Evolutionary conservation across 805 yeast species (phyloP).

Genomic region (Naumovozyma castellii): DNA sequence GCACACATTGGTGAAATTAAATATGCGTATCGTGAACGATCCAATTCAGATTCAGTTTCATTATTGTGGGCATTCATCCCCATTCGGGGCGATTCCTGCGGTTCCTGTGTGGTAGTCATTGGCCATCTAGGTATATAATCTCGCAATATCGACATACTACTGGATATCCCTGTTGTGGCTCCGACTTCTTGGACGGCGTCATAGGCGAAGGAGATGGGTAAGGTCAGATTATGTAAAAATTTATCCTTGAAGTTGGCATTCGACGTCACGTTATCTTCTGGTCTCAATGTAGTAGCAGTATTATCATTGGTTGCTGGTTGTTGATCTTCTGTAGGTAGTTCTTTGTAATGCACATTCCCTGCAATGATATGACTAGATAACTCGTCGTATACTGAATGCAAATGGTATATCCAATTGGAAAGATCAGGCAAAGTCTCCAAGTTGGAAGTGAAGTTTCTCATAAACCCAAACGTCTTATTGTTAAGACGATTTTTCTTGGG

Average conservation of each 20-base stretch:
- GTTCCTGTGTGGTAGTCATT: not conserved
- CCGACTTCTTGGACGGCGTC: constrained; percentile 31
- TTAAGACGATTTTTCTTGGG: constrained; percentile 4
- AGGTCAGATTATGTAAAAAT: constrained; percentile 23
- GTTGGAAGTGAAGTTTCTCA: constrained; percentile 20
- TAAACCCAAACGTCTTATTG: constrained; percentile 21
- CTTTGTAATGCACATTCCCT: constrained; percentile 23
- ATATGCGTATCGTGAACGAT: constrained; percentile 20
- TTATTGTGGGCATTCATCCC: not conserved
- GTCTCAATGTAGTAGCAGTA: not conserved
- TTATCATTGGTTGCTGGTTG: not conserved
- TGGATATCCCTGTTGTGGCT: constrained; percentile 25
- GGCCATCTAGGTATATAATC: constrained; percentile 23
- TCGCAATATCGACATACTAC: constrained; percentile 23
- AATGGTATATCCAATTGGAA: constrained; percentile 28
- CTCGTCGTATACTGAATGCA: constrained; percentile 19
- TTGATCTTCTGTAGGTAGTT: constrained; percentile 6
- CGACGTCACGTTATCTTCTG: not conserved
- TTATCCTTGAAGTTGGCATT: constrained; percentile 7
- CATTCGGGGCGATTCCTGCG: no score
- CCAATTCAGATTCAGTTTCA: constrained; percentile 1
- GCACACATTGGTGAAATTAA: constrained; percentile 25
- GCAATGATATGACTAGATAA: constrained; percentile 23
- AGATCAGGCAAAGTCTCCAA: constrained; percentile 17
- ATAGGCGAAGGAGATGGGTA: constrained; percentile 27